Base-by-base conservation (phyloP, 306 rosid genomes). In the Vachellia pachyceras region DNA sequence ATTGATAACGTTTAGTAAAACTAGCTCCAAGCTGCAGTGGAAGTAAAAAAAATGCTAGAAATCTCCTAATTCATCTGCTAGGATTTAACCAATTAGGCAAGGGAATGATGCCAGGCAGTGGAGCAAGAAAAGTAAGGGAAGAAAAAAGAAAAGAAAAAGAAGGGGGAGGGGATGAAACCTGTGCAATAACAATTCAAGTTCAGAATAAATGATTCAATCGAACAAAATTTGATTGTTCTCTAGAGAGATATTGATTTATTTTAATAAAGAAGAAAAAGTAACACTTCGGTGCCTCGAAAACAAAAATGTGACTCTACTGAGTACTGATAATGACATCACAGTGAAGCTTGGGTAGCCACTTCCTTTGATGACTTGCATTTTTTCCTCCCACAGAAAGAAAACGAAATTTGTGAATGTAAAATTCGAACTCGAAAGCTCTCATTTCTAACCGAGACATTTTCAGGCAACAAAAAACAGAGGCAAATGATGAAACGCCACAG, bases 381-480 rank as follows among this genome's bases (percentile, higher is more conserved):
- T 29, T 54, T 20, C 12, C 61, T 54, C 12, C 61, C 61, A 54
- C 20, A 20, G 3, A 8, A 54, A 7, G 61, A 3, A 50, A 74
- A 36, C 42, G 39, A 40, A 55, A 20, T 25, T 25, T 2, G 47
- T 0, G 10, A 74, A 55, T 55, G 50, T 6, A 5, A 50, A 55
- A 52, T 74, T 58, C 25, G 61, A 54, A 54, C 10, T 18, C 13
- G 54, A 5, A 57, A 75, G 66, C 22, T 12, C 40, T 12, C 68
- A 29, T 61, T 61, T 29, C 18, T 17, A 11, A 29, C 29, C 15
- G 13, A 41, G 78, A 79, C 84, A 84, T 79, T 87, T 72, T 50
- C 63, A 39, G 52, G 65, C 41, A 47, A 46, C n/a, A 78, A 80
- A 80, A 80, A 80, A 85, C 79, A 78, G 57, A 20, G 25, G 36